Percentiles rank a stretch among this genome's conserved stretches.
Evolutionary conservation across 176 grass and related monocot genomes (phyloP).

Genomic region (Avena atlantica): DNA sequence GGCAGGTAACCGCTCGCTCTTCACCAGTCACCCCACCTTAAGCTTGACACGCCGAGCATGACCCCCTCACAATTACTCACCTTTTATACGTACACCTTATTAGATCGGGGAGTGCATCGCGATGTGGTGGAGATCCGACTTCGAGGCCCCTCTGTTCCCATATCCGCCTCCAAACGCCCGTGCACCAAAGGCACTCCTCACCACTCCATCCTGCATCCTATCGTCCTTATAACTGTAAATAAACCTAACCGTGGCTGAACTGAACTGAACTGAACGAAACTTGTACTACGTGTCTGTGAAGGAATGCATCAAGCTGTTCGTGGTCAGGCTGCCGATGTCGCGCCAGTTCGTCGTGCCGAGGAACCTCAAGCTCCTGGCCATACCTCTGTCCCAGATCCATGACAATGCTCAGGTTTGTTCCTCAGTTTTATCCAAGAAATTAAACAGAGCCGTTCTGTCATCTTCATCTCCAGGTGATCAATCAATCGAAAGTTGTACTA

Average conservation of each 20-base stretch:
- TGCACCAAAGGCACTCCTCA: constrained; percentile 43
- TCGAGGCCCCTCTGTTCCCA: constrained; percentile 54
- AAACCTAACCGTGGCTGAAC: not conserved
- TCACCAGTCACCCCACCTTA: not conserved
- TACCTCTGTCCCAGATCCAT: constrained; percentile 64
- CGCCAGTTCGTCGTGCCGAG: constrained; percentile 55
- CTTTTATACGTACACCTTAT: too few relatives aligned
- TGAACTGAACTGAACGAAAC: not conserved
- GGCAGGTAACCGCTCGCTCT: constrained; percentile 46
- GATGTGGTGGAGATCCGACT: constrained; percentile 67
- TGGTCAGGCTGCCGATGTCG: constrained; percentile 57
- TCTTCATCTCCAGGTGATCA: not conserved
- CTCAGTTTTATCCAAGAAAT: not conserved
- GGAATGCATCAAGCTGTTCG: constrained; percentile 77
- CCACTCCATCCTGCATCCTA: too few relatives aligned
- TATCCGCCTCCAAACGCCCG: constrained; percentile 49
- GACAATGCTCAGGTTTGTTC: constrained; percentile 50
- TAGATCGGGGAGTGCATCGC: constrained; percentile 59
- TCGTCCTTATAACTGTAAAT: not conserved
- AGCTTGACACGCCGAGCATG: too few relatives aligned
- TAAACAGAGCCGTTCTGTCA: not conserved
- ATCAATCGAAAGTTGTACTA: not conserved
- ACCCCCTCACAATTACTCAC: too few relatives aligned
- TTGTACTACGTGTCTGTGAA: not conserved
- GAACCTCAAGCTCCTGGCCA: constrained; percentile 63